A percentile compares a stretch with the other conserved stretches of the same genome.
phyloP scores from a whole-genome alignment of 2,329 filamentous ascomycete genomes.

The Penicillium janthinellum region DNA sequence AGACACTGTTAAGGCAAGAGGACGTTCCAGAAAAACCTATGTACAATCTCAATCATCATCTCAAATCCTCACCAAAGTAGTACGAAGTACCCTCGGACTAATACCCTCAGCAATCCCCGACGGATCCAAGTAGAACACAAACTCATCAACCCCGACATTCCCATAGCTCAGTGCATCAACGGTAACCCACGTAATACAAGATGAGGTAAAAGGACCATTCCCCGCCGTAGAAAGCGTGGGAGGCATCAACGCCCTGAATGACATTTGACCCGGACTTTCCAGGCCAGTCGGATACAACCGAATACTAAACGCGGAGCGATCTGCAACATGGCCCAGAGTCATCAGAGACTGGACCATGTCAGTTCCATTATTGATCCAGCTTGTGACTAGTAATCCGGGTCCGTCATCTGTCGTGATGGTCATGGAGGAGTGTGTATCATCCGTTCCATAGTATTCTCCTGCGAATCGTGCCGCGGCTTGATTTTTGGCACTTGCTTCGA shows the following conservation, averaged over 20 bases:
- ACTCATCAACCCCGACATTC: slow-evolving; percentile 25
- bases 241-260: slow-evolving; percentile 24
- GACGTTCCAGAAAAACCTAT: background rate
- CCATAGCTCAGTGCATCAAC: slow-evolving; percentile 22
- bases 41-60: background rate
- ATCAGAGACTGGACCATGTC: slow-evolving; percentile 22
- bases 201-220: slow-evolving; percentile 16
- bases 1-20: background rate
- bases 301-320: slow-evolving; percentile 17
- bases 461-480: slow-evolving; percentile 23
- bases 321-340: slow-evolving; percentile 1
- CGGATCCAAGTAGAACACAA: slow-evolving; percentile 21
- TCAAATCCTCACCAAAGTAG: slow-evolving; percentile 10
- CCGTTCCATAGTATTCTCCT: slow-evolving; percentile 18
- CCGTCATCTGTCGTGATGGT: slow-evolving; percentile 23
- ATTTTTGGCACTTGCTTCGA: slow-evolving; percentile 27
- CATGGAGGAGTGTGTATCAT: slow-evolving; percentile 19
- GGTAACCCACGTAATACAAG: slow-evolving; percentile 20
- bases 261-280: slow-evolving; percentile 10
- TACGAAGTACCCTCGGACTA: slow-evolving; percentile 17
- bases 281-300: slow-evolving; percentile 31
- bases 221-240: background rate
- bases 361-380: slow-evolving; percentile 24
- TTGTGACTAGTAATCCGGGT: slow-evolving; percentile 20
- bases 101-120: slow-evolving; percentile 17